Evolutionary conservation across 768 basidiomycete species (phyloP).

Genomic region (Obba rivulosa): DNA sequence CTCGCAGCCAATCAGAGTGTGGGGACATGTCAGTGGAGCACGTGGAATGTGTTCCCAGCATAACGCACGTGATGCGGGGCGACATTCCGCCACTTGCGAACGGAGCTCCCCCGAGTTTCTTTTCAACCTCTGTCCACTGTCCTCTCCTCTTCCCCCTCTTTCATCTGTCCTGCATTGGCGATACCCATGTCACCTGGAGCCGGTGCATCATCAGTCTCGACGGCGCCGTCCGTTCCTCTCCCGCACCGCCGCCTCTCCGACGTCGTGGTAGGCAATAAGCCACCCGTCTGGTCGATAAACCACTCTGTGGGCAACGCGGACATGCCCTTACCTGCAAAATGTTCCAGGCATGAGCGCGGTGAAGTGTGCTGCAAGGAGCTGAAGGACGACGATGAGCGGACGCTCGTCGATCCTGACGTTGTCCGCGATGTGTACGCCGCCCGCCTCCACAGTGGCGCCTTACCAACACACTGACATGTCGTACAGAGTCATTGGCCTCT

Average conservation of each 20-base stretch:
- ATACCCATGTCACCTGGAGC: constrained; percentile 8
- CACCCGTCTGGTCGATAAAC: constrained; percentile 65
- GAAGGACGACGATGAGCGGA: constrained; percentile 72
- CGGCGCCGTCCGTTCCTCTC: constrained; percentile 16
- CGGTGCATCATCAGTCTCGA: background rate
- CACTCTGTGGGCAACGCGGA: constrained; percentile 30
- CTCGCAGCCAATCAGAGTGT: too few species aligned
- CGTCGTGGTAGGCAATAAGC: constrained; percentile 24
- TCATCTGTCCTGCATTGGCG: background rate
- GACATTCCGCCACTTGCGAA: too few species aligned
- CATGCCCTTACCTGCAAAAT: constrained; percentile 51
- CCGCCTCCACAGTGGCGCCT: background rate
- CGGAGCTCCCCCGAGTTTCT: too few species aligned
- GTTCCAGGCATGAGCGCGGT: constrained; percentile 44
- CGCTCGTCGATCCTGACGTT: constrained; percentile 80
- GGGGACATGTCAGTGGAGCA: too few species aligned
- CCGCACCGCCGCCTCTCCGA: constrained; percentile 14
- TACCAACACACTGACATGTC: background rate
- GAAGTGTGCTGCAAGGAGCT: constrained; percentile 89
- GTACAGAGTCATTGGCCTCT: constrained; percentile 79
- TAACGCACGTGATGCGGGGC: too few species aligned
- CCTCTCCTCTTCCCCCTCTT: constrained; percentile 1
- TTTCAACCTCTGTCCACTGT: background rate
- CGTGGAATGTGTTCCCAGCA: too few species aligned
- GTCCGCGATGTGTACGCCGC: constrained; percentile 76